Percentiles rank a stretch among this genome's conserved stretches.
Evolutionary conservation across 345 rosid species (phyloP).

Genomic region (Pistacia integerrima): DNA sequence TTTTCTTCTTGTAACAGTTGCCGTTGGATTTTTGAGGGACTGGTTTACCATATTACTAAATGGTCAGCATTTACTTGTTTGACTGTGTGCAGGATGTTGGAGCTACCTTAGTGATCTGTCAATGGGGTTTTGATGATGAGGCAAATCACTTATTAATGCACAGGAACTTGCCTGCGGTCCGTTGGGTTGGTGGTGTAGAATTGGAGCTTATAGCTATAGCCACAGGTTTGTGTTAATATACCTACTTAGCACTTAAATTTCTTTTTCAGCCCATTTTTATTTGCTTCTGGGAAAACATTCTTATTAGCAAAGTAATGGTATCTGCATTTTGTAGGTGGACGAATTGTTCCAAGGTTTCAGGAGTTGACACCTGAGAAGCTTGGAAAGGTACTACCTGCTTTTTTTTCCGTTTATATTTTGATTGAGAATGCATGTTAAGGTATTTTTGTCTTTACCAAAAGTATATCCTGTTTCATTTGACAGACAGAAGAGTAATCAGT

Average conservation of each 20-base stretch:
- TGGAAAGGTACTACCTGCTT: constrained; percentile 60
- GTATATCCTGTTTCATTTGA: background rate
- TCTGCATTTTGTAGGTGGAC: constrained; percentile 62
- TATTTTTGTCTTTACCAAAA: background rate
- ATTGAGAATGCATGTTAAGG: background rate
- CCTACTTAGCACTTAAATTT: constrained; percentile 4
- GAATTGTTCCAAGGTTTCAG: constrained; percentile 97
- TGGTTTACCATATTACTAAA: background rate
- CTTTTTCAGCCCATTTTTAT: background rate
- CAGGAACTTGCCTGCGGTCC: constrained; percentile 94
- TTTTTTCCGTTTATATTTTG: background rate
- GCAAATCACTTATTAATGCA: constrained; percentile 97
- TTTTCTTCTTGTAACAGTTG: background rate
- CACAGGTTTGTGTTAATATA: constrained; percentile 56
- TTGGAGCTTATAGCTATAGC: constrained; percentile 98
- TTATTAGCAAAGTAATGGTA: constrained; percentile 18
- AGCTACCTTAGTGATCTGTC: constrained; percentile 95
- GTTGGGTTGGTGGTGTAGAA: constrained; percentile 99
- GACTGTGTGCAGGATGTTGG: constrained; percentile 77
- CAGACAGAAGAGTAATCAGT: background rate
- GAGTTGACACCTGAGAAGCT: constrained; percentile 93
- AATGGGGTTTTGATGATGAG: constrained; percentile 99
- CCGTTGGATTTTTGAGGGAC: background rate
- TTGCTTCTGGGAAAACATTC: background rate
- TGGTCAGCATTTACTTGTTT: background rate